Conservation (phyloP, 116 monocot species). For the Phalaenopsis hybrid region DNA sequence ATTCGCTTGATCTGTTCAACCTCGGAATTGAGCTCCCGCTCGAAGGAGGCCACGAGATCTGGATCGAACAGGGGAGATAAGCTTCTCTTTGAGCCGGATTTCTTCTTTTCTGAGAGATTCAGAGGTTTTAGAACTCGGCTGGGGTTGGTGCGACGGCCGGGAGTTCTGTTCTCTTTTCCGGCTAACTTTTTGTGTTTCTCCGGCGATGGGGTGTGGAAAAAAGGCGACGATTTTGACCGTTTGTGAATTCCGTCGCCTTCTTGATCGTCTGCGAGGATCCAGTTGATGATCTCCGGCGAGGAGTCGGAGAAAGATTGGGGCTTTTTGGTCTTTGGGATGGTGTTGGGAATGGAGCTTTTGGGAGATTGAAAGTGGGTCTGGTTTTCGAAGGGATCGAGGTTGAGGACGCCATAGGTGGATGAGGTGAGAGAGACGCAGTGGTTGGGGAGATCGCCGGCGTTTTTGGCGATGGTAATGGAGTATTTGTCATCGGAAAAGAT, state of each 20-base stretch:
- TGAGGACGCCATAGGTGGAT: slow-evolving; percentile 64
- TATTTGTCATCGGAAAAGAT: not conserved
- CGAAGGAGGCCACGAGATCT: slow-evolving; percentile 56
- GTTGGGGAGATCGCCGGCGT: slow-evolving; percentile 13
- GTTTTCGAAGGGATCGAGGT: slow-evolving; percentile 30
- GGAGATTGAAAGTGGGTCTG: not conserved
- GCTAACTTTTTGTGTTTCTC: slow-evolving; percentile 8
- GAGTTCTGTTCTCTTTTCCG: slow-evolving; percentile 26
- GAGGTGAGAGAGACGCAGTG: slow-evolving; percentile 80
- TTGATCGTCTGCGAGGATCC: slow-evolving; percentile 56
- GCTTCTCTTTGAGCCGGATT: slow-evolving; percentile 26
- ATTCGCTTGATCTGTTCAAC: slow-evolving; percentile 51
- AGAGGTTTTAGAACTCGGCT: slow-evolving; percentile 27
- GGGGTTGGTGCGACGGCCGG: not conserved
- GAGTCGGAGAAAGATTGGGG: slow-evolving; percentile 6
- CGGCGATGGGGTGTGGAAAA: slow-evolving; percentile 10
- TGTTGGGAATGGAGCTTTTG: not conserved
- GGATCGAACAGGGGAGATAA: slow-evolving; percentile 73
- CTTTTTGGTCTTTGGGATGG: slow-evolving; percentile 18
- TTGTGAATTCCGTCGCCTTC: slow-evolving; percentile 25
- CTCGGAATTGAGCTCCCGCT: slow-evolving; percentile 47
- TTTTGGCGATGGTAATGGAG: not conserved
- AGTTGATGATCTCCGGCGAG: slow-evolving; percentile 57
- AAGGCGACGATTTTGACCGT: not conserved
- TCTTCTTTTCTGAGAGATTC: slow-evolving; percentile 19